Conservation (phyloP, 352 stramenopile species). For the Globisporangium barbulae region DNA sequence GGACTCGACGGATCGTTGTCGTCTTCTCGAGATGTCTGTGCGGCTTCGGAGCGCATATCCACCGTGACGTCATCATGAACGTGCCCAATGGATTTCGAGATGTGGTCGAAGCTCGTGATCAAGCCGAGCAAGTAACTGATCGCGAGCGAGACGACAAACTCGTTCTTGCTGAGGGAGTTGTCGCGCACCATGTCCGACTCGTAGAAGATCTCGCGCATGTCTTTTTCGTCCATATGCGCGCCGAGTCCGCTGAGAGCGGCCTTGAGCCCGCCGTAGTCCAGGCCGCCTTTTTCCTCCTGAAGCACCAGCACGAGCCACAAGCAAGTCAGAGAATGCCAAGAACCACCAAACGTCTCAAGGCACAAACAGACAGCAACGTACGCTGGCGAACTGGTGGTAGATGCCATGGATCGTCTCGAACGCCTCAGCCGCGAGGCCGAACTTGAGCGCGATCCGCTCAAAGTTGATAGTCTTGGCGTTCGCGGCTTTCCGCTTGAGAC, state of each 20-base stretch:
- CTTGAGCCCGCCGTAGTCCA: conserved; percentile 71
- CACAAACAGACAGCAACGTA: conserved; percentile 20
- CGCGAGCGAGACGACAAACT: conserved; percentile 83
- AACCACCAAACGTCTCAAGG: background rate
- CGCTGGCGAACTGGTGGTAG: conserved; percentile 57
- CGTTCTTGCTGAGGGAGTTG: conserved; percentile 80
- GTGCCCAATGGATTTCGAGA: conserved; percentile 29
- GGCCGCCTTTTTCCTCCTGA: conserved; percentile 46
- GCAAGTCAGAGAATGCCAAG: conserved; percentile 3
- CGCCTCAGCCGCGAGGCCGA: conserved; percentile 51
- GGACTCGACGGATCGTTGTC: background rate
- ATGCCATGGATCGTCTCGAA: conserved; percentile 67
- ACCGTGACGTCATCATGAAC: conserved; percentile 36
- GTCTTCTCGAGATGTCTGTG: background rate
- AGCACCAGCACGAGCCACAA: conserved; percentile 2
- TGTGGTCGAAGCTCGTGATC: conserved; percentile 69
- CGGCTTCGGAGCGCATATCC: background rate
- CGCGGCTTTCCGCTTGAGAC: conserved; percentile 40
- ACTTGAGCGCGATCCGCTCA: conserved; percentile 77
- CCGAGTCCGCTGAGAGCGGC: conserved; percentile 50
- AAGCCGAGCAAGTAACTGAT: conserved; percentile 80
- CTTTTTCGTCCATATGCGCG: conserved; percentile 60
- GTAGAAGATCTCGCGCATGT: conserved; percentile 81
- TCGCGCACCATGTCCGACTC: conserved; percentile 89
- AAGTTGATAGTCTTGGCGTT: conserved; percentile 63